Base-by-base conservation (phyloP, 768 basidiomycete genomes). In the Lentinula detonsa region DNA sequence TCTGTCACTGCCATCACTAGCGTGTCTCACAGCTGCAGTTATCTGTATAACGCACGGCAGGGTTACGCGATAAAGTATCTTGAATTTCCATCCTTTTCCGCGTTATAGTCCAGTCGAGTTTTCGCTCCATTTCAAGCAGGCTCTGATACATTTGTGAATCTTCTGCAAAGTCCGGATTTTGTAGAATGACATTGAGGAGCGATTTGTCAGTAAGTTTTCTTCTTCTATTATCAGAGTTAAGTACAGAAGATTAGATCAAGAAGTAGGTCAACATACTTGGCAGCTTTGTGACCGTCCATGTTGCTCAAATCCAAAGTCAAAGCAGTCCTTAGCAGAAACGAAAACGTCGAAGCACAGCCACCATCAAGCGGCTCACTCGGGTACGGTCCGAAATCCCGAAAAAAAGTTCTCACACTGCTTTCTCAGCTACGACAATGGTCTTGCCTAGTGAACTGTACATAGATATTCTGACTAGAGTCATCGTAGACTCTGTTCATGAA, bases 31-130 rank as follows among this genome's bases (percentile, higher is more conserved):
- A n/a, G 23, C 28, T 16, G 33, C 16, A 33, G 6, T 13, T 5
- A 35, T 11, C 5, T 7, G 7, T 39, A 6, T 15, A 6, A 66
- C 78, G 59, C 62, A 93, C 94, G 4, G 86, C 84, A 18, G 89
- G 85, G 37, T 83, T 86, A 61, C 88, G 81, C 21, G 82, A 82
- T 50, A 95, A 70, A n/a, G 93, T 86, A 69, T 98, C 95, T 69
- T 94, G 91, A 35, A 98, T 86, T 70, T 98, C 95, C 9, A 88
- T 88, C 66, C 82, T 85, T 74, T 96, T 96, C 70, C 95, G 80
- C 70, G 85, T 86, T 80, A 95, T 89, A 3, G 93, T 95, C 95
- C 95, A 97, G 72, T 98, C 95, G 15, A 98, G 76, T 70, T 89
- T 91, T 61, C 90, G 83, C 71, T 97, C 95, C 85, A 92, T 92